Evolutionary conservation across 2,329 filamentous ascomycete species (phyloP).

Genomic region (Epichloe brachyelytri): DNA sequence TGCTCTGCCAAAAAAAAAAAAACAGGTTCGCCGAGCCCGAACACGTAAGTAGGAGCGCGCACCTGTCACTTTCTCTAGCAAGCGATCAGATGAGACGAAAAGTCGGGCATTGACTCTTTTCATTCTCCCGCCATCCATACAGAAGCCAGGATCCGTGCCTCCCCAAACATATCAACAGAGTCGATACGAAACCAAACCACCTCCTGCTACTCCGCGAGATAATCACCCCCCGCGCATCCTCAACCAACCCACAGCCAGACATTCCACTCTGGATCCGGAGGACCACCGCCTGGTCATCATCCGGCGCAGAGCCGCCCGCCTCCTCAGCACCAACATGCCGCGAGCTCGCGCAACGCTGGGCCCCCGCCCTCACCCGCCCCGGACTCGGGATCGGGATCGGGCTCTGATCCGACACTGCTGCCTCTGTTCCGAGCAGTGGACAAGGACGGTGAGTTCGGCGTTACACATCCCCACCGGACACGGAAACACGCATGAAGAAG

Average conservation of each 20-base stretch:
- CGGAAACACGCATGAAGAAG: not conserved
- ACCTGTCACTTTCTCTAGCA: not conserved
- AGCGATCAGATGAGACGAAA: not conserved
- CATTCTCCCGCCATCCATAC: not conserved
- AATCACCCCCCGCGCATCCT: conserved; percentile 1
- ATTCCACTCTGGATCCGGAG: not conserved
- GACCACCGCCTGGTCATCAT: conserved; percentile 2
- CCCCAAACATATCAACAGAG: conserved; percentile 12
- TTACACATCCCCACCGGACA: too few species aligned
- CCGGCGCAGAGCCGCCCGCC: conserved; percentile 18
- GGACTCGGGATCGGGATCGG: conserved; percentile 29
- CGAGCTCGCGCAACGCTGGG: conserved; percentile 42
- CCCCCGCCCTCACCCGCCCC: conserved; percentile 53
- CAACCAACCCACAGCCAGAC: conserved; percentile 3
- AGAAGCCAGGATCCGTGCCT: conserved; percentile 24
- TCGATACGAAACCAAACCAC: conserved; percentile 37
- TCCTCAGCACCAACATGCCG: conserved; percentile 28
- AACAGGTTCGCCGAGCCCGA: conserved; percentile 63
- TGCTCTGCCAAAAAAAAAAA: not conserved
- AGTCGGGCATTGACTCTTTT: not conserved
- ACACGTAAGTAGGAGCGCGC: conserved; percentile 32
- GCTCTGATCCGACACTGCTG: conserved; percentile 60
- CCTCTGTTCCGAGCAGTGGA: conserved; percentile 87
- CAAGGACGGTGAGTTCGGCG: conserved; percentile 49
- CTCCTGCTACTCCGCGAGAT: conserved; percentile 17